Conservation (phyloP, 2,329 filamentous ascomycete species). For the Alternaria hordeiaustralica region DNA sequence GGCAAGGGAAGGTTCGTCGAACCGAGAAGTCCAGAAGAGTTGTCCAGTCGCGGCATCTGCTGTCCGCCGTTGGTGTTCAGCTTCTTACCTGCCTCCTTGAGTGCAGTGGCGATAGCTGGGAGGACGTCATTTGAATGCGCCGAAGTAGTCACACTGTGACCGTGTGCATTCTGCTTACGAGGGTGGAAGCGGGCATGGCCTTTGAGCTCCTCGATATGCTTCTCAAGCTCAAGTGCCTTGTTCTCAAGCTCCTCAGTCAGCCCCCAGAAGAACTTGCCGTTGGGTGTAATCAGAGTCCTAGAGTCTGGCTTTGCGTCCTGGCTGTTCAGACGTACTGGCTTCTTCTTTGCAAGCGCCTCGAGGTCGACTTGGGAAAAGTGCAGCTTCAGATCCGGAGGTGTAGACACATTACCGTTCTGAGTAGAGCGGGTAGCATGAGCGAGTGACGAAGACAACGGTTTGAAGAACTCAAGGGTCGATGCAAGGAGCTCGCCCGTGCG, state of each 20-base stretch:
- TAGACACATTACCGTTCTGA: conserved; percentile 26
- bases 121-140: conserved; percentile 39
- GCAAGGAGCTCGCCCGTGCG: conserved; percentile 48
- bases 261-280: conserved; percentile 77
- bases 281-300: conserved; percentile 75
- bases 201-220: conserved; percentile 44
- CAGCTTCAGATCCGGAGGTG: conserved; percentile 45
- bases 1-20: conserved; percentile 32
- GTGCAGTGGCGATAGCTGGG: conserved; percentile 44
- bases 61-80: conserved; percentile 34
- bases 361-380: conserved; percentile 52
- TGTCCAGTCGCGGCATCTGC: conserved; percentile 35
- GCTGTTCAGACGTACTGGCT: conserved; percentile 53
- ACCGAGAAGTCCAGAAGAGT: conserved; percentile 27
- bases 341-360: conserved; percentile 63
- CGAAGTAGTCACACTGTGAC: conserved; percentile 19
- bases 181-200: conserved; percentile 41
- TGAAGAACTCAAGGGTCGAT: conserved; percentile 52
- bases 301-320: conserved; percentile 53
- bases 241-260: conserved; percentile 73
- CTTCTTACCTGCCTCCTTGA: conserved; percentile 46
- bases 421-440: conserved; percentile 36
- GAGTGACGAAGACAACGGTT: conserved; percentile 47
- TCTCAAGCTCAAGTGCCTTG: conserved; percentile 73
- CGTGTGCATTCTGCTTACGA: conserved; percentile 27